These are phyloP conservation scores for Phytophthora aleatoria DNA, from an alignment of 352 stramenopile genomes.

Conservation along the genomic window DNA sequence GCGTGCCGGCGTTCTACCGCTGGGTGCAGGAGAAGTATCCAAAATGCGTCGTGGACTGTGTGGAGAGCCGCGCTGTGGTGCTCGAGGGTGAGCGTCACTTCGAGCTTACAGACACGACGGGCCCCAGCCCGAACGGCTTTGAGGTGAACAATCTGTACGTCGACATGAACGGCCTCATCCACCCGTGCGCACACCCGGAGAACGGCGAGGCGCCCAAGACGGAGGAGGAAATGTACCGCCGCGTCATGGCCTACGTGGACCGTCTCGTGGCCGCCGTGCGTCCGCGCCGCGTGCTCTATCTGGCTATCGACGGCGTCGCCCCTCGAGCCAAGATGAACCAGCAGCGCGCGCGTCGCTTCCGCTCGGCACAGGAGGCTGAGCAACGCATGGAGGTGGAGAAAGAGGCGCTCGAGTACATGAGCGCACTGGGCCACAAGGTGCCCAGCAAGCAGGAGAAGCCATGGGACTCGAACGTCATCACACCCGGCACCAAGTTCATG, in stretches of 20 bases:
- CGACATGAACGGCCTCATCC: constrained; percentile 99
- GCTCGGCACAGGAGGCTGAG: constrained; percentile 94
- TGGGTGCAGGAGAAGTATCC: constrained; percentile 99
- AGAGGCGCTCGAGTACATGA: constrained; percentile 93
- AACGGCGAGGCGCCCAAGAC: constrained; percentile 89
- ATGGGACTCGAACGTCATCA: constrained; percentile 99
- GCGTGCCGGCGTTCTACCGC: constrained; percentile 99
- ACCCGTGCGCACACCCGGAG: constrained; percentile 98
- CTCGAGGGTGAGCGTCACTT: constrained; percentile 85
- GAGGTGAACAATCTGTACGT: constrained; percentile 99
- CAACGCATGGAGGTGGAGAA: constrained; percentile 94
- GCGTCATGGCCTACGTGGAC: constrained; percentile 97
- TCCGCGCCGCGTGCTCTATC: constrained; percentile 95
- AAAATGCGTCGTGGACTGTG: constrained; percentile 95
- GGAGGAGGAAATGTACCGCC: constrained; percentile 99
- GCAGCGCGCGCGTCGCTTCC: constrained; percentile 97
- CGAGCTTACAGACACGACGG: constrained; percentile 74
- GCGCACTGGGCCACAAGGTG: constrained; percentile 85
- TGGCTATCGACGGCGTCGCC: constrained; percentile 99
- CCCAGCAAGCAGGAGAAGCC: constrained; percentile 77
- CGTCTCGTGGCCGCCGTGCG: constrained; percentile 94
- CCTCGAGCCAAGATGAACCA: constrained; percentile 99
- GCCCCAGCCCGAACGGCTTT: constrained; percentile 94
- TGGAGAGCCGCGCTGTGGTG: constrained; percentile 72
- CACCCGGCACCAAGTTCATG: constrained; percentile 99